Base-by-base conservation (phyloP, 345 rosid species). In the Boechera divaricarpa region DNA sequence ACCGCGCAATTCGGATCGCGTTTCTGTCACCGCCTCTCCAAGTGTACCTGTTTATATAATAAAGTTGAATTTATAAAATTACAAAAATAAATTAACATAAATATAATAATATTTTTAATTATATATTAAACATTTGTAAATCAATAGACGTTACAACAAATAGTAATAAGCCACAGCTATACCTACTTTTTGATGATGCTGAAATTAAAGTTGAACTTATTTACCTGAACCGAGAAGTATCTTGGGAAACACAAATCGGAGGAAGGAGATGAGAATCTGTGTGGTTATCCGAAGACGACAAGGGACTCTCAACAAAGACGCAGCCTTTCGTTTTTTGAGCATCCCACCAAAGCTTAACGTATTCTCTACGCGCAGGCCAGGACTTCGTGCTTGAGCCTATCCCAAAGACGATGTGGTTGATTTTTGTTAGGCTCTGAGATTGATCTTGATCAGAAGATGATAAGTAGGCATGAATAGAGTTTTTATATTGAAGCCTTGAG, bases 331-430 rank as follows among this genome's bases (percentile, higher is more conserved):
- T 92, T 57, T 67, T 74, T 2, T 59, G 39, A 5, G 86, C 79
- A 48, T 83, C 79, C 97, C 98, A 94, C 98, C 97, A 92, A 35
- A 87, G 86, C 80, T 84, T 85, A 13, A 87, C 84, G 29, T 86
- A 90, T 0, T 90, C 89, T 70, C 82, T 87, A 32, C 91, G 83
- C 8, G 71, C 75, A 5, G 77, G 83, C 95, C 92, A 94, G 3
- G 91, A 85, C 0, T 71, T 82, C 15, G 67, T 48, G 74, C 77
- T 87, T 2, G 97, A 85, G 36, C 91, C 89, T 38, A 90, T 82
- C 51, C 95, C 88, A 49, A 94, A 94, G 10, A 92, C 91, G 5
- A 94, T 52, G 45, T 92, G 93, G 3, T 84, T 81, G 3, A 90
- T 80, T 10, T 73, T 75, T 10, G 90, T 85, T 0, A 85, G 75